Evolutionary conservation across 2,329 filamentous ascomycete genomes (phyloP), one percentile per base, ranked within the genome.

Genomic region (Diplodia corticola): DNA sequence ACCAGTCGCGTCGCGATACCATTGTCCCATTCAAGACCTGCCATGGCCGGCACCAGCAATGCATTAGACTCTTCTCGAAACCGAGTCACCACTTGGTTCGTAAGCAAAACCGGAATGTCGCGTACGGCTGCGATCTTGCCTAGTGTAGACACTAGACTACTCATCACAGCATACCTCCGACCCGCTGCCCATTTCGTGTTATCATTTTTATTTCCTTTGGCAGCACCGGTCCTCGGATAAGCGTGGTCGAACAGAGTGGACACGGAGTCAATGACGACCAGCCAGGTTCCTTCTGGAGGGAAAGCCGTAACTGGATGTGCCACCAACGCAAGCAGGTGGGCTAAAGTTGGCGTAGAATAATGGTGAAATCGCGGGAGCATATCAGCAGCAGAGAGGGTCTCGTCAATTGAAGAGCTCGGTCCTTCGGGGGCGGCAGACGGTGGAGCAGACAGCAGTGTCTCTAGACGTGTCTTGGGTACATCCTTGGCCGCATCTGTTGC

Each of bases 71-170:
- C 88, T 4, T 83, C 82, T 68, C 90, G 88, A 79, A 96, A 89
- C 70, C 89, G 90, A n/a, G 92, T 96, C 49, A 89, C 90, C 67
- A 90, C 92, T 74, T 96, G 93, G 44, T 89, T 92, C 57, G 93
- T 83, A 22, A 95, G 76, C 2, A 97, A 81, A 49, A 96, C 82
- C 26, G 92, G 90, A 63, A 93, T 83, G 71, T 91, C 85, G 69
- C 87, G 85, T 33, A 89, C 85, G 12, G 89, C 88, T 4, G 93
- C 92, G 12, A 96, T 83, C 72, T 89, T 93, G 68, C 89, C 86
- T 3, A 89, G 78, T 44, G 81, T 80, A 3, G 80, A 80, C 5
- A 84, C 80, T 12, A 97, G 79, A 4, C 89, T 86, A 66, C 86
- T 88, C 67, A 92, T 86, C 30, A 96, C 83, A 66, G 85, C 83